Percentiles rank a stretch among this genome's conserved stretches.
Evolutionary conservation across 495 filamentous ascomycete species (phyloP).

Genomic region (Aspergillus funiculosus): DNA sequence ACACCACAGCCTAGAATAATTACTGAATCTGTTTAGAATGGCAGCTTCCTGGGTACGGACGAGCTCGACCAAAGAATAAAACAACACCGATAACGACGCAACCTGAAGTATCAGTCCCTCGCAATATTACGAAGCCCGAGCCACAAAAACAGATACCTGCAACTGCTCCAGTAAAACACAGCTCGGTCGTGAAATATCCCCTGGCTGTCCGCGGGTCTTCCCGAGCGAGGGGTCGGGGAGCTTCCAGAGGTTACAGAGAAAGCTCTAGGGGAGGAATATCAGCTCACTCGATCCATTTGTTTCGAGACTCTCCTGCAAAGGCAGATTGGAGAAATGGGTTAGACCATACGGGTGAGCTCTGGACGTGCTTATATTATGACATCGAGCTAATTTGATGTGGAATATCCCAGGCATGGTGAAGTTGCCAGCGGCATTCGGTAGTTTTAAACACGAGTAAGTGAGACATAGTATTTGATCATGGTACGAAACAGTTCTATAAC

Average conservation of each 20-base stretch:
- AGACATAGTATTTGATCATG: not conserved
- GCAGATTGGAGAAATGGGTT: slow-evolving; percentile 20
- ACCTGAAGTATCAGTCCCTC: not conserved
- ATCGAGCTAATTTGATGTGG: not conserved
- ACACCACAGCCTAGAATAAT: not conserved
- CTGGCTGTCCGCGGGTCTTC: not conserved
- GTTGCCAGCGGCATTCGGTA: slow-evolving; percentile 18
- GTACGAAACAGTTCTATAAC: not conserved
- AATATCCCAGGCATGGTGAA: slow-evolving; percentile 8
- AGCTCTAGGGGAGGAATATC: not conserved
- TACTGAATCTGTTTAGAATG: slow-evolving; percentile 16
- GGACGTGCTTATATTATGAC: not conserved
- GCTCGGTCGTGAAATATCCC: not conserved
- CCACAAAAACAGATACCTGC: not conserved
- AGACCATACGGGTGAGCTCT: slow-evolving; percentile 16
- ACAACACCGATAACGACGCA: not conserved
- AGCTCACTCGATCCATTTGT: slow-evolving; percentile 8
- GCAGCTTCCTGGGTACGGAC: slow-evolving; percentile 19
- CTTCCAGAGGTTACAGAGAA: slow-evolving; percentile 4
- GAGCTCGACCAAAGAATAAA: not conserved
- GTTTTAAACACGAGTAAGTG: slow-evolving; percentile 25
- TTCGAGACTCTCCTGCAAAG: slow-evolving; percentile 22
- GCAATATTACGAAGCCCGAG: not conserved
- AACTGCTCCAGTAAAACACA: not conserved
- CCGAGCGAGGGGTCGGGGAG: slow-evolving; percentile 2